phyloP scores from a whole-genome alignment of 2,329 filamentous ascomycete genomes.

The Tolypocladium pustulatum region DNA sequence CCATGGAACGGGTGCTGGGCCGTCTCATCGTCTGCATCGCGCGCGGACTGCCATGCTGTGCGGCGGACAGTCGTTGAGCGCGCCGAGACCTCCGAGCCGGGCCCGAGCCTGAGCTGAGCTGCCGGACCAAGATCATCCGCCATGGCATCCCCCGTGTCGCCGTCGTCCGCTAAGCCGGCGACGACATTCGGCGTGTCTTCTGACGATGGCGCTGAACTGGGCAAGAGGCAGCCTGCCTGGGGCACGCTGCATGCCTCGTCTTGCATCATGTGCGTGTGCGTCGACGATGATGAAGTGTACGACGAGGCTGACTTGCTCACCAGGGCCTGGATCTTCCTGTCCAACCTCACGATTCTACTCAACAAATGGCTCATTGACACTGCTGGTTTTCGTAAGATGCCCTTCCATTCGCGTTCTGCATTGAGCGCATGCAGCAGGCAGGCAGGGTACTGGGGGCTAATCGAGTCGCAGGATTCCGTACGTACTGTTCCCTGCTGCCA shows the following conservation, averaged over 20 bases:
- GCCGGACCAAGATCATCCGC: neutral
- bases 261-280: constrained; percentile 17
- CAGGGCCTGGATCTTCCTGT: constrained; percentile 72
- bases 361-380: constrained; percentile 83
- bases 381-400: constrained; percentile 57
- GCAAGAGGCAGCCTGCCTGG: neutral
- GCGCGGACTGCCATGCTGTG: neutral
- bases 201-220: constrained; percentile 16
- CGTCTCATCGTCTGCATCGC: neutral
- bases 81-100: neutral
- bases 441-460: neutral
- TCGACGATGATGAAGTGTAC: neutral
- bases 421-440: too few relatives aligned
- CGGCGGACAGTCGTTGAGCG: neutral
- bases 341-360: constrained; percentile 78
- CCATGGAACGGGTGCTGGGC: neutral
- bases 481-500: constrained; percentile 1
- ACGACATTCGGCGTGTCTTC: constrained; percentile 4
- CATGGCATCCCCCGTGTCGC: neutral
- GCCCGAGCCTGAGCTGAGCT: neutral
- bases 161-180: neutral
- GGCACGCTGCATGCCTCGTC: constrained; percentile 21
- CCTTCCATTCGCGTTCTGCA: too few relatives aligned
- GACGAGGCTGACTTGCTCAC: neutral
- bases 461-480: constrained; percentile 10